Evolutionary conservation across 2,329 filamentous ascomycete species (phyloP), one percentile per base, ranked within the genome.

Genomic region (Apiospora malaysiana): DNA sequence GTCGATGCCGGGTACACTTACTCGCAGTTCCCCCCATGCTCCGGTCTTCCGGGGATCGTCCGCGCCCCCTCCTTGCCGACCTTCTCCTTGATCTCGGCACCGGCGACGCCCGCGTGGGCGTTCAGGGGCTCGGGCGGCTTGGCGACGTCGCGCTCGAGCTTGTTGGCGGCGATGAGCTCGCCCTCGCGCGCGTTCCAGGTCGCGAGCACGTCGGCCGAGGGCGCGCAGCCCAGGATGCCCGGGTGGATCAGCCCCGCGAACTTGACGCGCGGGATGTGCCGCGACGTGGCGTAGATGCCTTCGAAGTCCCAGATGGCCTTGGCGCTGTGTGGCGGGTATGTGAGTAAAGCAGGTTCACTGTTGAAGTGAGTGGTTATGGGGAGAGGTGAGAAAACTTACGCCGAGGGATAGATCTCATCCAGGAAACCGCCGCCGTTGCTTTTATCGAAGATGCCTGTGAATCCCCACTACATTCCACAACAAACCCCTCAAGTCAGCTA

Each of bases 171-270:
- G 72, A 97, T 95, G 12, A 98, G 86, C 73, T 95, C 93, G 16
- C 83, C 91, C 81, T 98, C 95, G 45, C 95, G 92, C 71, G 85
- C 86, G 78, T 97, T 97, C 95, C 95, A 97, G 69, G 90, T 91
- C 0, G 88, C 89, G 14, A 97, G 88, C 21, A 98, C 85, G 75
- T 94, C 91, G 3, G 90, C 84, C 0, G 93, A 95, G 0, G 95
- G 95, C 0, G 95, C 95, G 78, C 94, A 97, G 23, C 95, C 95
- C 12, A 98, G 85, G 74, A 98, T 97, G 4, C 95, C 95, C 0
- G 95, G 95, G 79, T 97, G 95, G 78, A 97, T 97, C 43, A 97
- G 86, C 0, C 95, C 94, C 0, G 94, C 90, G 79, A 97, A 97
- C 56, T 93, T 92, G 56, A 97, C 94, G 73, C 93, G 92, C 0